These are phyloP conservation scores for Ramaria sp. DNA, from an alignment of 768 basidiomycete genomes.

Conservation along the genomic window DNA sequence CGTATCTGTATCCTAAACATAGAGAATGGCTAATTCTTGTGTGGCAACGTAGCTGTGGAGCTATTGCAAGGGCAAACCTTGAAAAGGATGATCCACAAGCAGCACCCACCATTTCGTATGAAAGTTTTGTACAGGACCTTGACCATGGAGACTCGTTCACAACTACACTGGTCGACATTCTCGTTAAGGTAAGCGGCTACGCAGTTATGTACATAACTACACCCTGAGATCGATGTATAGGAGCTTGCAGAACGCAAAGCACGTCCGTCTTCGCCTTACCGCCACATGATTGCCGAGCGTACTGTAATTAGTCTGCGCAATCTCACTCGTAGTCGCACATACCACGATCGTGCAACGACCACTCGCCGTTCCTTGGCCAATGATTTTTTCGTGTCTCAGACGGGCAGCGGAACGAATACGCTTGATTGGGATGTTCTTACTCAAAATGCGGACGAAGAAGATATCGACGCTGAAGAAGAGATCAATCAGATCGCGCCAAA, in stretches of 20 bases:
- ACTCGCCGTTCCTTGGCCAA: not conserved
- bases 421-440: constrained; percentile 2
- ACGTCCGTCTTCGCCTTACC: constrained; percentile 43
- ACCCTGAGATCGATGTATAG: constrained; percentile 25
- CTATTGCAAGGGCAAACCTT: constrained; percentile 56
- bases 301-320: constrained; percentile 54
- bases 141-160: constrained; percentile 78
- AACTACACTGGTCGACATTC: constrained; percentile 58
- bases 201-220: not conserved
- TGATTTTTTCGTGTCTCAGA: constrained; percentile 5
- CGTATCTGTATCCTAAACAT: constrained; percentile 18
- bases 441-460: not conserved
- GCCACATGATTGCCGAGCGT: constrained; percentile 51
- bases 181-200: constrained; percentile 54
- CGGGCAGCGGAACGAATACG: not conserved
- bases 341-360: constrained; percentile 26
- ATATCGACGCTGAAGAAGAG: constrained; percentile 2
- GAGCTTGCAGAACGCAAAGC: constrained; percentile 67
- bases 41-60: constrained; percentile 28
- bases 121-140: constrained; percentile 65
- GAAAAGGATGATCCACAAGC: constrained; percentile 32
- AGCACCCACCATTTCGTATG: constrained; percentile 59
- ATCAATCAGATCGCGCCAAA: not conserved
- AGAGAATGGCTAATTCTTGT: not conserved
- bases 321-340: constrained; percentile 45